Base-by-base conservation (phyloP, 345 rosid genomes). In the Eucalyptus virginea region DNA sequence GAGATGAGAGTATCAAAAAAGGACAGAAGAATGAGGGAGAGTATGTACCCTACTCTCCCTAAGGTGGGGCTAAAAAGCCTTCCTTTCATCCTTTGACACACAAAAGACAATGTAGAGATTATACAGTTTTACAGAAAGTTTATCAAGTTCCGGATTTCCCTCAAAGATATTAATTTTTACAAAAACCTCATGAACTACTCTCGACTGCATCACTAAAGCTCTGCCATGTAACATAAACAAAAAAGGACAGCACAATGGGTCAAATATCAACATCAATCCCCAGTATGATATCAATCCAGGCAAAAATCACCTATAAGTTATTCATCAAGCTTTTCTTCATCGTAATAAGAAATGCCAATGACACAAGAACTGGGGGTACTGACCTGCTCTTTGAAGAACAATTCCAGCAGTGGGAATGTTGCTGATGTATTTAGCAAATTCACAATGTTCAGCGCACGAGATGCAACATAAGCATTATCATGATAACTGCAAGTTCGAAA, bases 301-400 rank as follows among this genome's bases (percentile, higher is more conserved):
- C 16, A 77, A 77, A 77, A 77, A 77, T 40, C 47, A 72, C 47
- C 47, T 77, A 77, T 42, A 40, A 40, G 28, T 40, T 24, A 40
- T 40, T 11, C 47, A 77, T 40, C 85, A 40, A 77, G 85, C 85
- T 23, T 40, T 21, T 77, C 42, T 40, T 77, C 85, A 77, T 40
- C 24, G 9, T 40, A 77, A 77, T 44, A 77, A 77, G 47, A 40
- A 40, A 77, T 3, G 47, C 28, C 28, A 21, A 40, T 77, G 85
- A 77, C 83, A 77, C 9, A 1, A 65, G 47, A 77, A 77, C 85
- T 21, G 85, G 47, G 24, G 44, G 89, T 26, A 26, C 90, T 23
- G 65, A 97, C 99, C 99, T 98, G 99, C 89, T 95, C 86, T 92
- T 93, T 86, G 89, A 95, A 98, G 96, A 98, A 94, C 90, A 87